Base-by-base conservation (phyloP, 768 basidiomycete species). In the Tubosaeta sp. region DNA sequence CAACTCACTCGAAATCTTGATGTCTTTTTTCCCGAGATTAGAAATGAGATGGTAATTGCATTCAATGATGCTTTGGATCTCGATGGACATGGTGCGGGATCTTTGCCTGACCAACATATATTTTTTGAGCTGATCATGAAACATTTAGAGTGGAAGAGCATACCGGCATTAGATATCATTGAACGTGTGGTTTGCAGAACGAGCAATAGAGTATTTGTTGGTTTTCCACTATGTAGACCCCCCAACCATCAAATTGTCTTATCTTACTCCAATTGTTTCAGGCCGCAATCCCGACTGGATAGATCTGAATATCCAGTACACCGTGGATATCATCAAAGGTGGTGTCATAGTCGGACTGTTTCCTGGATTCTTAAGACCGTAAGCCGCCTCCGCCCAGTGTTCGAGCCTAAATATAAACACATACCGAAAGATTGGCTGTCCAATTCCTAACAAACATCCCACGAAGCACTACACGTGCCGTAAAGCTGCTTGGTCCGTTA, bases 121-220 rank as follows among this genome's bases (percentile, higher is more conserved):
- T n/a, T 1, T n/a, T n/a, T 5, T 25, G 5, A 13, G 8, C 32
- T 34, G 33, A 52, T 5, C 16, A 17, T 22, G 6, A 9, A 12
- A 8, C 27, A 17, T 3, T 19, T 22, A 77, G 76, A 74, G n/a
- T 80, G 78, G 79, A 61, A 61, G 11, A 56, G 56, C 3, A 46
- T 76, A 7, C 58, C 61, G 0, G 66, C 58, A 2, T 29, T 69
- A 7, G 56, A 65, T 1, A 58, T 51, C 0, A 55, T 71, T 10
- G 65, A 61, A 48, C 56, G 66, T 17, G 61, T 81, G n/a, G 62
- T 81, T 1, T 67, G 71, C 33, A 71, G 76, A 35, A 62, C 68
- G 4, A 74, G 63, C 44, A 79, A 77, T 54, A 72, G 82, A 6
- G 43, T 72, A 0, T 77, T 82, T 48, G 74, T 82, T 6, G 82